Evolutionary conservation across 306 rosid species (phyloP), one percentile per base, ranked within the genome.

Genomic region (Sechiopsis laciniata): DNA sequence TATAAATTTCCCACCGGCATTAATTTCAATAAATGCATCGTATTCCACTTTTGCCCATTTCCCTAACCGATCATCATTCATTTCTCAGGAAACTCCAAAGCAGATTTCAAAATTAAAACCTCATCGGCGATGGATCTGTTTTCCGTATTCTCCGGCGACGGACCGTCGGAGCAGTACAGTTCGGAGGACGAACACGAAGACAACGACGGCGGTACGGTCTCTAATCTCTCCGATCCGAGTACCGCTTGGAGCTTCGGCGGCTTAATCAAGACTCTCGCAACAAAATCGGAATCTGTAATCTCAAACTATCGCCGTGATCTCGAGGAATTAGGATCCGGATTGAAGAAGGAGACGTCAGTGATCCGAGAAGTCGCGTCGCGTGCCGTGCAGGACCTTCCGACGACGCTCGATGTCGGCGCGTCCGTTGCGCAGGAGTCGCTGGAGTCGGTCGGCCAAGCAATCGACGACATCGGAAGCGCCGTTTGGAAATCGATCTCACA

Each of bases 401-500:
- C 79, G 19, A 87, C 92, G 40, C 83, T 94, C 3, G 99, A 94
- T 40, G 90, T 15, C 45, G 97, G 97, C 72, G 85, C 99, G 26
- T 81, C 96, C 46, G 99, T 91, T 55, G 99, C 96, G 21, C 99
- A 94, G 86, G 92, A 82, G 19, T 94, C 97, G 76, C 96, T 94
- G 6, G 99, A 94, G 81, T 81, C 92, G 50, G 97, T 94, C 2
- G 99, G 97, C 19, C 92, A 94, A 63, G 99, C 95, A 46, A 91
- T 94, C 48, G 99, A 94, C 67, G 95, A 91, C n/a, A 88, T 94
- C 73, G 95, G 99, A 7, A 77, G 51, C 87, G 78, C 92, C 52
- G 95, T 94, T 5, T 94, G 97, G 99, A 91, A 85, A 21, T 91
- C 99, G 75, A 87, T 93, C 73, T 63, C 94, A 9, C 98, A 87